Evolutionary conservation across 108 stramenopile species (phyloP).

Genomic region (Nitzschia inconspicua): DNA sequence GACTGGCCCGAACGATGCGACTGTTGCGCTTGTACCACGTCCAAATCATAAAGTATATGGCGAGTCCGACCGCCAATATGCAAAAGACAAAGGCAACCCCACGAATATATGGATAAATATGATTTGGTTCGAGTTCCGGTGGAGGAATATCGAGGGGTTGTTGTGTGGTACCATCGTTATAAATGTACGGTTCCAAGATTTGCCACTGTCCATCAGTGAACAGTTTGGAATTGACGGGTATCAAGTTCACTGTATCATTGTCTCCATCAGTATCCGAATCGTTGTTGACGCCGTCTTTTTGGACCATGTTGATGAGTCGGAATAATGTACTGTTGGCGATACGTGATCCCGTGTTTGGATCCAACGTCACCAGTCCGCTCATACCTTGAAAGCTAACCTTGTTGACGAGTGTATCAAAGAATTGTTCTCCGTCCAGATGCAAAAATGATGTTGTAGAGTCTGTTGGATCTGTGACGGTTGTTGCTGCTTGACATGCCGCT

Average conservation of each 20-base stretch:
- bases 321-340: conserved; percentile 25
- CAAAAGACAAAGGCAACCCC: too few relatives aligned
- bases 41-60: conserved; percentile 38
- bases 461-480: neutral
- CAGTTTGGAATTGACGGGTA: conserved; percentile 14
- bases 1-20: conserved; percentile 26
- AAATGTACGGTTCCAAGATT: conserved; percentile 20
- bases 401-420: conserved; percentile 2
- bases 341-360: conserved; percentile 40
- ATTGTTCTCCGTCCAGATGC: neutral
- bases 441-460: too few relatives aligned
- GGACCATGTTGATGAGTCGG: conserved; percentile 28
- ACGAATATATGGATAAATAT: too few relatives aligned
- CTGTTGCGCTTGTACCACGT: conserved; percentile 18
- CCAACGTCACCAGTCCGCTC: conserved; percentile 28
- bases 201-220: conserved; percentile 35
- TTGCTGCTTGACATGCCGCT: conserved; percentile 8
- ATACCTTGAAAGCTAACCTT: conserved; percentile 37
- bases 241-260: neutral
- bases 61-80: too few relatives aligned
- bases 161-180: conserved; percentile 36
- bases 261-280: neutral
- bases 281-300: too few relatives aligned
- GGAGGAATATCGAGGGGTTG: conserved; percentile 36
- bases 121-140: too few relatives aligned